phyloP scores from a whole-genome alignment of 1,139 yeast species.

The Taphrina communis region DNA sequence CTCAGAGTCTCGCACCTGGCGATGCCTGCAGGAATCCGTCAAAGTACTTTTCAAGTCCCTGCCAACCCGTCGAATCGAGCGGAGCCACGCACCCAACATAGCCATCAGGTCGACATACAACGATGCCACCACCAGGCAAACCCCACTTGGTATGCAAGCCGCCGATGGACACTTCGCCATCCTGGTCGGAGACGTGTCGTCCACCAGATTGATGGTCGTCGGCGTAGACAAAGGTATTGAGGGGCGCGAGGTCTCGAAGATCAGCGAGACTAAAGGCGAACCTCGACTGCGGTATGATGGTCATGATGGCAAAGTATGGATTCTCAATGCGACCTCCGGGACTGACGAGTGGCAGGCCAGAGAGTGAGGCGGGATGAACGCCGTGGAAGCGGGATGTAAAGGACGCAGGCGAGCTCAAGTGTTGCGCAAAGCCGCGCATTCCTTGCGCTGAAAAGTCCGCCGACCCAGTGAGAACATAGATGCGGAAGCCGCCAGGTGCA shows the following conservation, averaged over 20 bases:
- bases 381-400: constrained; percentile 13
- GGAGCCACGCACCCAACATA: constrained; percentile 50
- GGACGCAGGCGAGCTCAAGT: constrained; percentile 1
- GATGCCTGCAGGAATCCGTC: constrained; percentile 26
- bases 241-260: neutral
- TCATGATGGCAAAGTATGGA: constrained; percentile 22
- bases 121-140: constrained; percentile 48
- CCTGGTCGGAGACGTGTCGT: constrained; percentile 6
- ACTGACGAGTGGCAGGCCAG: constrained; percentile 12
- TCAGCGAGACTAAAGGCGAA: constrained; percentile 8
- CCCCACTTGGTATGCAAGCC: constrained; percentile 19
- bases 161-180: constrained; percentile 16
- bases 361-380: neutral
- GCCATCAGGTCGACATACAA: constrained; percentile 54
- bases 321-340: constrained; percentile 7
- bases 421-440: neutral
- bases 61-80: constrained; percentile 42
- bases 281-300: constrained; percentile 12
- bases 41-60: constrained; percentile 27
- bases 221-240: constrained; percentile 21
- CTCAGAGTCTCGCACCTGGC: neutral
- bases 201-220: constrained; percentile 21
- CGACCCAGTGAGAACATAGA: constrained; percentile 10
- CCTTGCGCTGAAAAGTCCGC: neutral
- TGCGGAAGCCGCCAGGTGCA: constrained; percentile 14